Percentiles rank a stretch among this genome's conserved stretches.
These are phyloP conservation scores for Fusarium sp. DNA, from an alignment of 2,329 filamentous ascomycete species.

Conservation along the genomic window DNA sequence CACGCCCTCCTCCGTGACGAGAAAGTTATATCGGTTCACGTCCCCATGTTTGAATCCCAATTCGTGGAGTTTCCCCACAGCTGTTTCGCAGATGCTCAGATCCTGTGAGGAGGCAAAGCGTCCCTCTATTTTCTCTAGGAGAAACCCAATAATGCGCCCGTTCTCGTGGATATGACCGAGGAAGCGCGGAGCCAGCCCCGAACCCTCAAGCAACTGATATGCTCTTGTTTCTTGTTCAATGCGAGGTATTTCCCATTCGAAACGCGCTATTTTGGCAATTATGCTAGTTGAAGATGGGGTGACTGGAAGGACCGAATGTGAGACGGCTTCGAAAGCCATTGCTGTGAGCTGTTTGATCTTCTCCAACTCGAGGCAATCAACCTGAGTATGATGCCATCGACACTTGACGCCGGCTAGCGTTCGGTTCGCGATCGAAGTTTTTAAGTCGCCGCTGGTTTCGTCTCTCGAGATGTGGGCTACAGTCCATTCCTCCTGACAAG, in stretches of 20 bases:
- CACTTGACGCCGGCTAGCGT: neutral
- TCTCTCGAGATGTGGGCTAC: slow-evolving; percentile 6
- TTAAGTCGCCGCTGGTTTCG: neutral
- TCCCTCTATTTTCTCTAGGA: no score
- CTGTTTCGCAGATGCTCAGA: no score
- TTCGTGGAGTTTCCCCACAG: no score
- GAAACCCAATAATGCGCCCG: no score
- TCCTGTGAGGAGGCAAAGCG: no score
- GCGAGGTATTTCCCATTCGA: slow-evolving; percentile 45
- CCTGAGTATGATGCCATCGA: neutral
- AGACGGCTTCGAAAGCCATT: slow-evolving; percentile 1
- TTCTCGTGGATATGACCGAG: no score
- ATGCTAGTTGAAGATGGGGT: neutral
- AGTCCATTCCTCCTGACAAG: neutral
- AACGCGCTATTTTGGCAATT: slow-evolving; percentile 53
- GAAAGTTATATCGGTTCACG: no score
- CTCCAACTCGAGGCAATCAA: neutral
- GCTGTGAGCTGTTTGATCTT: slow-evolving; percentile 3
- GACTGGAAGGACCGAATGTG: neutral
- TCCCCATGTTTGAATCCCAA: no score
- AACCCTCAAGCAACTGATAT: no score
- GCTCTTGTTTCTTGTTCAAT: no score
- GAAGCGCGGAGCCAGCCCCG: no score
- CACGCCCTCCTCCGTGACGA: no score
- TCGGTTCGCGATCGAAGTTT: neutral